Base-by-base conservation (phyloP, 1,284 basidiomycete genomes). In the Leccinum pseudoinsigne region DNA sequence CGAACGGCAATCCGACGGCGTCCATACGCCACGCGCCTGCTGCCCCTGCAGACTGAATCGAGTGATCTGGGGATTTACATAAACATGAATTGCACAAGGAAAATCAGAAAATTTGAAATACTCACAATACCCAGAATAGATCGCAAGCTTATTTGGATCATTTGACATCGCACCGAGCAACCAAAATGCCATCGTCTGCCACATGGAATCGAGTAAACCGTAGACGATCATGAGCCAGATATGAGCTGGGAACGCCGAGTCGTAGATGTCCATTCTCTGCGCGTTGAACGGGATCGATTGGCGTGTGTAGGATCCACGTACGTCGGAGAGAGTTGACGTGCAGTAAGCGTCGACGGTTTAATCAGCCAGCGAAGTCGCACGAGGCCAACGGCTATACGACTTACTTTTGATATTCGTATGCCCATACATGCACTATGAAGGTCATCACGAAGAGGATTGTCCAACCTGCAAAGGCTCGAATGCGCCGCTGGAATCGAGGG, bases 391-490 rank as follows among this genome's bases (percentile, higher is more conserved):
- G 23, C 26, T 9, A 21, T 4, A 3, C 9, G 18, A 71, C 76
- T 57, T 57, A 84, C 84, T 70, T 79, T 65, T 85, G 84, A 64
- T 84, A 84, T 66, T 81, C 77, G 67, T 80, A 85, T 0, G 77
- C 78, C 79, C 82, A 84, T 7, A 76, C 77, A 66, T 85, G 84
- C 11, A 84, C 79, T 40, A 78, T 72, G 64, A 84, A 81, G 18
- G 81, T 78, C 73, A 84, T 79, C 45, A 71, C 59, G 18, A 84
- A 65, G 11, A 85, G 72, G 51, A 84, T 73, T 4, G 57, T 55
- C 80, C 84, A 84, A 8, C 79, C 82, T 1, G 70, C 61, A 69
- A 83, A 82, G 1, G 84, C 84, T 16, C 84, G 80, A 51, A 74
- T 68, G 7, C 81, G 78, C 58, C 84, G 77, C 4, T 77, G 71